These are phyloP conservation scores for Cotoneaster glaucophyllus DNA, from an alignment of 306 rosid species.

Conservation along the genomic window DNA sequence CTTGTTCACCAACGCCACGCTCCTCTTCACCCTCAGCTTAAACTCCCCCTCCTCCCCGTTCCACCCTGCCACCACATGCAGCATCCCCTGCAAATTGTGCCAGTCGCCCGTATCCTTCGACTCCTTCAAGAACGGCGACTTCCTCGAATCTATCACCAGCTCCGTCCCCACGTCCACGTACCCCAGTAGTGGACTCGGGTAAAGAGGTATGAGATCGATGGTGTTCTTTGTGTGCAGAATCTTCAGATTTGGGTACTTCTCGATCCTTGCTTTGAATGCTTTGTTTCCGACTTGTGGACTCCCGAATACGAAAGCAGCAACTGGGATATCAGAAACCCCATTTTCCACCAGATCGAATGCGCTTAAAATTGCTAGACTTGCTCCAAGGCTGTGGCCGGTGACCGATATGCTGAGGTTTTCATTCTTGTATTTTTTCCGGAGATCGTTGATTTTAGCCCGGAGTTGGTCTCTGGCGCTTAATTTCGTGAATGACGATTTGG, in stretches of 20 bases:
- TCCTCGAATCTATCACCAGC: slow-evolving; percentile 42
- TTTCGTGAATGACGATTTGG: slow-evolving; percentile 42
- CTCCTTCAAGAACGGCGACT: slow-evolving; percentile 45
- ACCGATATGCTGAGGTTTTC: slow-evolving; percentile 46
- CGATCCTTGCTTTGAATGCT: neutral
- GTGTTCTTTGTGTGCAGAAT: slow-evolving; percentile 42
- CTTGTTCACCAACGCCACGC: slow-evolving; percentile 63
- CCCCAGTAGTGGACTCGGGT: slow-evolving; percentile 38
- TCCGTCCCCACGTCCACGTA: slow-evolving; percentile 37
- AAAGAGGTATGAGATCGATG: slow-evolving; percentile 35
- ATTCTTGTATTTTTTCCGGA: slow-evolving; percentile 25
- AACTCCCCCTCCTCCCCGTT: slow-evolving; percentile 38
- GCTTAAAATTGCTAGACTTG: slow-evolving; percentile 36
- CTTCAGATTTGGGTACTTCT: slow-evolving; percentile 12
- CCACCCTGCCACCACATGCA: slow-evolving; percentile 80
- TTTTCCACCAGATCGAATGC: slow-evolving; percentile 61
- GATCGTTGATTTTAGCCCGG: slow-evolving; percentile 12
- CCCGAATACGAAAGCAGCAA: slow-evolving; percentile 46
- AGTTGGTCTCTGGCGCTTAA: slow-evolving; percentile 45
- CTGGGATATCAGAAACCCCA: slow-evolving; percentile 29
- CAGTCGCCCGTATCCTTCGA: slow-evolving; percentile 48
- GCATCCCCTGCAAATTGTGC: slow-evolving; percentile 69
- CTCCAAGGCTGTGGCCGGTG: slow-evolving; percentile 62
- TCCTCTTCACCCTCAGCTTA: slow-evolving; percentile 56
- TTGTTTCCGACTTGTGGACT: slow-evolving; percentile 28